Percentiles rank a stretch among this genome's conserved stretches.
phyloP scores from a whole-genome alignment of 2,329 filamentous ascomycete genomes.

The Xylaria sp. region DNA sequence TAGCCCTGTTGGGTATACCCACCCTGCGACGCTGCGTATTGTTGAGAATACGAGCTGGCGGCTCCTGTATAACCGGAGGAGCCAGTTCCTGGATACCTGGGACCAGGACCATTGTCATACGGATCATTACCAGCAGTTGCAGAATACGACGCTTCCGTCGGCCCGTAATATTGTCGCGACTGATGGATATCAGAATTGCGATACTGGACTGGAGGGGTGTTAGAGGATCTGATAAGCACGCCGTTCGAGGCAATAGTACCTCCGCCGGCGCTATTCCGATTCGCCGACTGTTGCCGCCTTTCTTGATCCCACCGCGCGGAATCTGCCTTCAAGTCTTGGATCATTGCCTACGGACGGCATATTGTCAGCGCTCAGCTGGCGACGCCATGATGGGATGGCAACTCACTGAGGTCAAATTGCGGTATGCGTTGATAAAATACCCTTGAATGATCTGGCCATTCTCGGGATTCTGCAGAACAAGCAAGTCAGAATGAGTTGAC shows the following conservation, averaged over 20 bases:
- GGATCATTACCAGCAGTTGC: slow-evolving; percentile 41
- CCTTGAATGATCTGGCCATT: slow-evolving; percentile 71
- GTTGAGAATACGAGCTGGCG: slow-evolving; percentile 50
- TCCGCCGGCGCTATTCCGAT: slow-evolving; percentile 63
- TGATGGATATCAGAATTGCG: slow-evolving; percentile 63
- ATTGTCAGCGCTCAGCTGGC: slow-evolving; percentile 36
- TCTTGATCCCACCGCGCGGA: slow-evolving; percentile 71
- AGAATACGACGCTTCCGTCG: slow-evolving; percentile 51
- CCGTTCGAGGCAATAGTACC: slow-evolving; percentile 65
- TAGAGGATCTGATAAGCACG: slow-evolving; percentile 64
- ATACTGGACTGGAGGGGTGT: slow-evolving; percentile 68
- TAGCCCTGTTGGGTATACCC: slow-evolving; percentile 47
- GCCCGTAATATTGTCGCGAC: slow-evolving; percentile 60
- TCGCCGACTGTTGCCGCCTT: slow-evolving; percentile 64
- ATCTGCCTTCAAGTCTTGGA: slow-evolving; percentile 70
- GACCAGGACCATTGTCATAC: slow-evolving; percentile 56
- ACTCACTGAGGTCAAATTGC: slow-evolving; percentile 80
- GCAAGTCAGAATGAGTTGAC: slow-evolving; percentile 39
- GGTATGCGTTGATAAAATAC: slow-evolving; percentile 82
- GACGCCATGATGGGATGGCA: not conserved
- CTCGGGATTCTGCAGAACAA: slow-evolving; percentile 59
- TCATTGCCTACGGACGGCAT: slow-evolving; percentile 63
- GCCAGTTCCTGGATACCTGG: slow-evolving; percentile 63
- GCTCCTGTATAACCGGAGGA: slow-evolving; percentile 61
- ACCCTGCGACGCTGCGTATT: slow-evolving; percentile 46